Evolutionary conservation across 345 rosid species (phyloP).

Genomic region (Clausena lansium): DNA sequence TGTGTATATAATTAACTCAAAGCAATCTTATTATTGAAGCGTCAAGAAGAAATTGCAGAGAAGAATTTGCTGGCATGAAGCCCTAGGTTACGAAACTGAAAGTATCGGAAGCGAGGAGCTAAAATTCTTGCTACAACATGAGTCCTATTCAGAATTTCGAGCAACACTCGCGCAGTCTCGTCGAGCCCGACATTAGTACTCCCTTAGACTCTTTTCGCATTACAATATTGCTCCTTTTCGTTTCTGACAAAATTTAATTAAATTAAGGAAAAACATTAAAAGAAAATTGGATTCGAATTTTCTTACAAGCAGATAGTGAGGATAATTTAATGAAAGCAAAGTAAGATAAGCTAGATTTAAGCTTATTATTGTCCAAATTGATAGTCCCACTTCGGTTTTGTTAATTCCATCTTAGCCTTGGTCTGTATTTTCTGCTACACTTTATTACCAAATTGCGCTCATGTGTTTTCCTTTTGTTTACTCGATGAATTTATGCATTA

Average conservation of each 20-base stretch:
- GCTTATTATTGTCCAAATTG: neutral
- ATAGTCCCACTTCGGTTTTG: neutral
- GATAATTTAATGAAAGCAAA: neutral
- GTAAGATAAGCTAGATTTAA: neutral
- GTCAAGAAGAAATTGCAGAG: neutral
- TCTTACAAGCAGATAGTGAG: neutral
- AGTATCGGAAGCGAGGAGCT: neutral
- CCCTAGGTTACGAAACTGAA: neutral
- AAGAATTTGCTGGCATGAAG: neutral
- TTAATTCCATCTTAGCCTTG: neutral
- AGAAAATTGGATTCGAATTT: too few relatives aligned
- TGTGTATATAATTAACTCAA: neutral
- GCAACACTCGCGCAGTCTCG: slow-evolving; percentile 81
- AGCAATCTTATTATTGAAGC: neutral
- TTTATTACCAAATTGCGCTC: neutral
- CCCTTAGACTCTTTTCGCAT: neutral
- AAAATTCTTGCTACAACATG: slow-evolving; percentile 33
- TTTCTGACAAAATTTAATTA: neutral
- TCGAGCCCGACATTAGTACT: slow-evolving; percentile 77
- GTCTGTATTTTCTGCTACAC: too few relatives aligned
- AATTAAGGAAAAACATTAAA: neutral
- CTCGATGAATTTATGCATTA: neutral
- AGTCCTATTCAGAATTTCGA: slow-evolving; percentile 98
- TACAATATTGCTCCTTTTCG: neutral
- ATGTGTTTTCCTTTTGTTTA: neutral